Base-by-base conservation (phyloP, 2,329 filamentous ascomycete species). In the Cercospora beticola region DNA sequence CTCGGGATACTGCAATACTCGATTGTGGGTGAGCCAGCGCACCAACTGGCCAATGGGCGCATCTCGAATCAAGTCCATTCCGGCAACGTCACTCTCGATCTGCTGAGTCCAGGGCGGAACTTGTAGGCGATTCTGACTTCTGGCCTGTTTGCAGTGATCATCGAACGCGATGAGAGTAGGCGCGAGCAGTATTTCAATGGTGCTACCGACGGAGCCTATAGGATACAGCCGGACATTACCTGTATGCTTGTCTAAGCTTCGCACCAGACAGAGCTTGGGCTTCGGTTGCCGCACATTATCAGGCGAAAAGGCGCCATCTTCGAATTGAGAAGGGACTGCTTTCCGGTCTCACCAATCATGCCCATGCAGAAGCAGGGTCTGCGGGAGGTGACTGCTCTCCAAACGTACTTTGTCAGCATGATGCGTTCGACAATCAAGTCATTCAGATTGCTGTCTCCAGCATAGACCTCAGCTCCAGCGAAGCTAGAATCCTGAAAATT, bases 11-110 rank as follows among this genome's bases (percentile, higher is more conserved):
- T 83, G 82, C 12, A 90, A 80, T 54, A 85, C 75, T 52, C 78
- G 82, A 74, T 87, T 87, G 33, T 78, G 77, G 2, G 87, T 86
- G 64, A 84, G 61, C 72, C 81, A 86, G 72, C 88, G 83, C 71
- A 89, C 82, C 60, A 88, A 72, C 72, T 89, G 87, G 72, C 88
- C 88, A 70, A 88, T 73, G 30, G 87, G 83, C 68, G 87, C 83
- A 66, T 89, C 87, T 75, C 86, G 81, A 66, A 89, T 79, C 4
- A 84, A 70, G 10, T 65, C 62, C 49, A 52, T 62, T 21, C 21
- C 21, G 14, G 18, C 21, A 14, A 23, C 12, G 12, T 1, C 8
- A 3, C 5, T 28, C 18, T 16, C 23, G 7, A 21, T 26, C 5
- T 7, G 1, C 26, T n/a, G 4, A n/a, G 28, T 58, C 26, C 28